Conservation (phyloP, 148 eudicot genomes). For the Chenopodium suecicum region DNA sequence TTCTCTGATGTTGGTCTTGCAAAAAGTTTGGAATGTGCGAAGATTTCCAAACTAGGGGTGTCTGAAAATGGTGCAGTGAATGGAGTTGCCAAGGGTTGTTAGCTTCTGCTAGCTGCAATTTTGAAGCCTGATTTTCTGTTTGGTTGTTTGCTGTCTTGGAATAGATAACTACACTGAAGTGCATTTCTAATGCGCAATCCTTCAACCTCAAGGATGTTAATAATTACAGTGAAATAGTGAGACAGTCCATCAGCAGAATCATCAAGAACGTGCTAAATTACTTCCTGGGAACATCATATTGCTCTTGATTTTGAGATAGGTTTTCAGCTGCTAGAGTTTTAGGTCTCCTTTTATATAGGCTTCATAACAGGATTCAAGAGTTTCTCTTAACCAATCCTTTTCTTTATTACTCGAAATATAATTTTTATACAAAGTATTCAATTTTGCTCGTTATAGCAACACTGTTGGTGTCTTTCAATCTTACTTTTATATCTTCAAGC, state of each 20-base stretch:
- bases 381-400: background rate
- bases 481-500: no score
- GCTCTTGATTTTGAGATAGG: background rate
- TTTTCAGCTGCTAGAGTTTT: background rate
- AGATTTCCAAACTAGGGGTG: background rate
- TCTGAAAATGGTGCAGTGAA: conserved; percentile 39
- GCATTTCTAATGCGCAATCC: conserved; percentile 1
- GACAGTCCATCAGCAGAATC: background rate
- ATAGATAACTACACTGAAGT: background rate
- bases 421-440: no score
- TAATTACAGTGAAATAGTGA: background rate
- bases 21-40: conserved; percentile 18
- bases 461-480: no score
- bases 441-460: no score
- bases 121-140: background rate
- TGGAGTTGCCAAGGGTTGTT: conserved; percentile 45
- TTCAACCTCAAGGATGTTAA: background rate
- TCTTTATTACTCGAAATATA: no score
- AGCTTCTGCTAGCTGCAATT: conserved; percentile 17
- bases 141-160: background rate
- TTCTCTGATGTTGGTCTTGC: no score
- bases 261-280: background rate
- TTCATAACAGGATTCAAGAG: background rate
- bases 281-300: background rate
- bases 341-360: background rate